These are phyloP conservation scores for Serendipita indica DNA, from an alignment of 768 basidiomycete species.

Conservation along the genomic window DNA sequence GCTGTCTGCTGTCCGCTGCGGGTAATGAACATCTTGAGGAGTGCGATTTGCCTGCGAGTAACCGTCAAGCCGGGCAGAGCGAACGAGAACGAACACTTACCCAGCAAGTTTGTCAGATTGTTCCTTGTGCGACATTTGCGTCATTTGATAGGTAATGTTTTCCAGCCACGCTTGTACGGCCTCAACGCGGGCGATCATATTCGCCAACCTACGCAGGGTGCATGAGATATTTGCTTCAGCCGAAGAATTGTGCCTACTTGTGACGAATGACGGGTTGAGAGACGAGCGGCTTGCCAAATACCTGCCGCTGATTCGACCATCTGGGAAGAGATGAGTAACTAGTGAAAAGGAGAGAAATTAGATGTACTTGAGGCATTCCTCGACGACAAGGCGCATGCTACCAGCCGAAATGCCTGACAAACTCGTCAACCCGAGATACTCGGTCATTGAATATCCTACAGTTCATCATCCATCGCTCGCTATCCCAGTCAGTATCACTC, in stretches of 20 bases:
- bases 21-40: constrained; percentile 66
- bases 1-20: constrained; percentile 39
- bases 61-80: background rate
- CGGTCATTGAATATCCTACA: constrained; percentile 31
- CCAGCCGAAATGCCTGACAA: constrained; percentile 32
- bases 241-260: constrained; percentile 28
- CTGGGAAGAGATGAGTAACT: constrained; percentile 26
- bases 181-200: constrained; percentile 85
- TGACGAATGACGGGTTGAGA: constrained; percentile 76
- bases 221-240: background rate
- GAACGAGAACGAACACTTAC: background rate
- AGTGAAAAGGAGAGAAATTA: background rate
- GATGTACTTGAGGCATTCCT: constrained; percentile 73
- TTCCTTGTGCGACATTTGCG: constrained; percentile 71
- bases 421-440: background rate
- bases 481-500: constrained; percentile 63
- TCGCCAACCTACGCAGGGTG: constrained; percentile 34
- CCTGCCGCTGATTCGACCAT: constrained; percentile 79
- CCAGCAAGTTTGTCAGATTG: constrained; percentile 81
- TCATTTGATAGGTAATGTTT: constrained; percentile 83
- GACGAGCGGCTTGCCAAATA: constrained; percentile 77
- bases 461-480: constrained; percentile 75
- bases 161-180: constrained; percentile 82
- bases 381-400: constrained; percentile 66
- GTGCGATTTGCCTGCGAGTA: constrained; percentile 41